Evolutionary conservation across 2,329 filamentous ascomycete genomes (phyloP).

Genomic region (Coniochaeta sp.): DNA sequence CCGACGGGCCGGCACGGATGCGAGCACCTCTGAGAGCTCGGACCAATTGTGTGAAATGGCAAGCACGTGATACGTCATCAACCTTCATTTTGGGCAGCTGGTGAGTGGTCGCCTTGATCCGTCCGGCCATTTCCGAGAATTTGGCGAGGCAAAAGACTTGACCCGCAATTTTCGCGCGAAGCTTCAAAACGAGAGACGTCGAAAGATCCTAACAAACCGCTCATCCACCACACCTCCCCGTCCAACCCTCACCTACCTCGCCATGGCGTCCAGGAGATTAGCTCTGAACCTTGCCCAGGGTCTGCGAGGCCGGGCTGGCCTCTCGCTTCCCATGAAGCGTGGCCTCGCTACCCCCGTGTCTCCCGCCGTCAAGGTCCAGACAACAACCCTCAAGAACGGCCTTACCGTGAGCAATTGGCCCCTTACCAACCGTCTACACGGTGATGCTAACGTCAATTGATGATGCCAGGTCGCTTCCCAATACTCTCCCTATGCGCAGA

Average conservation of each 20-base stretch:
- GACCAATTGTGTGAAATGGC: not conserved
- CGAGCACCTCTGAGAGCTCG: not conserved
- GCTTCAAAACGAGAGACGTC: conserved; percentile 31
- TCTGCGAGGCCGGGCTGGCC: conserved; percentile 79
- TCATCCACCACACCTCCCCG: conserved; percentile 33
- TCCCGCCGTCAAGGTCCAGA: conserved; percentile 73
- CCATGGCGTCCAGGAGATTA: conserved; percentile 95
- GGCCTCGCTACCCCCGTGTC: conserved; percentile 82
- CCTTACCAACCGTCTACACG: conserved; percentile 12
- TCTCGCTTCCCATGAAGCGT: conserved; percentile 74
- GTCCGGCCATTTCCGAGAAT: conserved; percentile 6
- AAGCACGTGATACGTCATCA: conserved; percentile 2
- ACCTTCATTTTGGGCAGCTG: not conserved
- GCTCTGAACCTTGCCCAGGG: conserved; percentile 89
- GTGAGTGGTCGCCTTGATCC: not conserved
- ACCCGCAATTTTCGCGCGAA: conserved; percentile 24
- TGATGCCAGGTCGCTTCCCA: conserved; percentile 80
- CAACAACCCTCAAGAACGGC: conserved; percentile 94
- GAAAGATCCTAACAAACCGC: conserved; percentile 39
- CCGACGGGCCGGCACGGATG: too few species aligned
- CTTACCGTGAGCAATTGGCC: conserved; percentile 68
- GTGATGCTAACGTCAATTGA: conserved; percentile 17
- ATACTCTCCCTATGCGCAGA: conserved; percentile 96
- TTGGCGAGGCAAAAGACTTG: conserved; percentile 8
- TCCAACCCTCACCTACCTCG: conserved; percentile 42